Evolutionary conservation across 2,329 filamentous ascomycete genomes (phyloP), one percentile per base, ranked within the genome.

Genomic region (Tolypocladium album): DNA sequence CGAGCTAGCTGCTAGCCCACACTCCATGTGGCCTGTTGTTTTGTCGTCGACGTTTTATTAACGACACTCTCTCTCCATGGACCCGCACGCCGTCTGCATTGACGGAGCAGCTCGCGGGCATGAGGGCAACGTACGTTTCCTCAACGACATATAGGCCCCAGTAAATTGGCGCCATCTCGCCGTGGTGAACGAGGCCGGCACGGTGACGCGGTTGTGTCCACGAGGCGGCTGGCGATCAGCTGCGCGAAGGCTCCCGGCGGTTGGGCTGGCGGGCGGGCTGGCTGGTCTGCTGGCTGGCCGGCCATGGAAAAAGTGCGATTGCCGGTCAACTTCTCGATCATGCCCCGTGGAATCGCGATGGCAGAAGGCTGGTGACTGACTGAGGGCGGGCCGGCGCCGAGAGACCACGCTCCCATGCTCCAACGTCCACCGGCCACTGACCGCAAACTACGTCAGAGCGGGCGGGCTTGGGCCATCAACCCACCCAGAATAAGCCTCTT

Each of bases 241-340:
- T 47, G 43, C 9, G n/a, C n/a, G 22, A 24, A 1, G n/a, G 13
- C 42, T 13, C 13, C 45, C 24, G 15, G 24, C 47, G 47, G 24
- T n/a, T 52, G 42, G 40, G 43, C 43, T 17, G 56, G n/a, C n/a
- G n/a, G n/a, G n/a, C n/a, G n/a, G n/a, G n/a, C n/a, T n/a, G n/a
- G n/a, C n/a, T n/a, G n/a, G n/a, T n/a, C n/a, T n/a, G 43, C 43
- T 17, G 56, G 34, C 34, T 9, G 34, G 20, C 31, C 22, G 31
- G 31, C 13, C 24, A 56, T 52, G 40, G 47, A n/a, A 42, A 59
- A 40, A 59, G 2, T 1, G 17, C 57, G 61, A 62, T 62, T 53
- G 55, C 57, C 61, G 34, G 61, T 61, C 59, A 40, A 58, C 45
- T 58, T 56, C 47, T 55, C 61, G 59, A 62, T 62, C 56, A 57